phyloP scores from a whole-genome alignment of 192 early-diverging fungal genomes.

The Pilobolus umbonatus region DNA sequence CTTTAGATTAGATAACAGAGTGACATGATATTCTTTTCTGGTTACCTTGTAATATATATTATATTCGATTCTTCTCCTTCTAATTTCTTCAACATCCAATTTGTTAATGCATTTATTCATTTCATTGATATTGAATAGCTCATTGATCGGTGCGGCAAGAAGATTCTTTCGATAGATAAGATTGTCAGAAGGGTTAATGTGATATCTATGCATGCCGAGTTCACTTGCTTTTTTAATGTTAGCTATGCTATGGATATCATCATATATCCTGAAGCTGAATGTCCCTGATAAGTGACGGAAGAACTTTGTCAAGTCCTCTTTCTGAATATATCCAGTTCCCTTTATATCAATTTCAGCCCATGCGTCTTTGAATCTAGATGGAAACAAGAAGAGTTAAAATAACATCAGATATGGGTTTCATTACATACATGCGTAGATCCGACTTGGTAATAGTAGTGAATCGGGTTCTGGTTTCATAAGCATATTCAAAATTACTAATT shows the following conservation, averaged over 20 bases:
- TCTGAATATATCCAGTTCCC: slow-evolving; percentile 30
- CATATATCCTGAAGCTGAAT: slow-evolving; percentile 27
- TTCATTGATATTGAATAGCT: slow-evolving; percentile 10
- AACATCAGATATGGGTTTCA: too few species aligned
- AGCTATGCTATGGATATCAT: slow-evolving; percentile 9
- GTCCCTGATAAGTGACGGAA: slow-evolving; percentile 11
- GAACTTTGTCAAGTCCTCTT: slow-evolving; percentile 21
- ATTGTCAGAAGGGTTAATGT: too few species aligned
- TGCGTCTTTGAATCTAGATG: slow-evolving; percentile 28
- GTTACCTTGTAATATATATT: slow-evolving; percentile 41
- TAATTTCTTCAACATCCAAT: slow-evolving; percentile 27
- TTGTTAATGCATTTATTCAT: slow-evolving; percentile 24
- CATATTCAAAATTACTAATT: slow-evolving; percentile 33
- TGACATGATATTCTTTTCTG: neutral
- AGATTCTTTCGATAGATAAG: too few species aligned
- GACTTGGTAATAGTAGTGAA: slow-evolving; percentile 30
- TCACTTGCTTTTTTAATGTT: slow-evolving; percentile 5
- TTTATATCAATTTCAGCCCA: slow-evolving; percentile 33
- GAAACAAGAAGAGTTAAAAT: too few species aligned
- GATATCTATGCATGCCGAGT: too few species aligned
- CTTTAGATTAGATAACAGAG: neutral
- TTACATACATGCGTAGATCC: slow-evolving; percentile 28
- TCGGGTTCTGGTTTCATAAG: slow-evolving; percentile 30
- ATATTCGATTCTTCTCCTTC: slow-evolving; percentile 32
- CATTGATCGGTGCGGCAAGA: neutral